Conservation (phyloP, 108 stramenopile genomes). For the Schizochytrium sp. region DNA sequence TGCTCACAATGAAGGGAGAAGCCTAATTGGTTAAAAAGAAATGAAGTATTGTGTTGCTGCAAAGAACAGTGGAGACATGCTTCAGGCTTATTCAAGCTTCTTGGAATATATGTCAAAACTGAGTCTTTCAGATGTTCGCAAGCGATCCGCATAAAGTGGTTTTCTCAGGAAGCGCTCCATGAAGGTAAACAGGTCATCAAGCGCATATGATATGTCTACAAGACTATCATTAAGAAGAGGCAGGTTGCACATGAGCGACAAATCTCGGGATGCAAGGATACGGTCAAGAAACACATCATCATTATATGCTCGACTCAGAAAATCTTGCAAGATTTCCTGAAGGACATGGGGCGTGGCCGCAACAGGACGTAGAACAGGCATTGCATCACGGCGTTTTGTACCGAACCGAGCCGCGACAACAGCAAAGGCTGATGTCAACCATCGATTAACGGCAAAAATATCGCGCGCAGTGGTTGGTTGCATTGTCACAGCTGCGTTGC, state of each 20-base stretch:
- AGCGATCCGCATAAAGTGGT: background rate
- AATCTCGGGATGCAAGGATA: background rate
- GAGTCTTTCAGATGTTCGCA: background rate
- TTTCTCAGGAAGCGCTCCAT: constrained; percentile 26
- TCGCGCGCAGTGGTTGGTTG: constrained; percentile 25
- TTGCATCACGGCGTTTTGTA: background rate
- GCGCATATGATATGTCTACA: constrained; percentile 2
- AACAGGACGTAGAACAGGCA: constrained; percentile 44
- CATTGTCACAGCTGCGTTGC: background rate
- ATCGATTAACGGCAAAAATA: constrained; percentile 24
- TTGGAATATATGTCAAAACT: constrained; percentile 41
- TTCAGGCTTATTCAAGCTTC: background rate
- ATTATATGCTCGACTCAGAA: background rate
- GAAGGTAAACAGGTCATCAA: constrained; percentile 28
- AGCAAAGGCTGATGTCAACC: constrained; percentile 41
- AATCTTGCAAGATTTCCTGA: constrained; percentile 36
- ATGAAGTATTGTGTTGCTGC: no score
- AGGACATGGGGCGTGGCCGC: constrained; percentile 40
- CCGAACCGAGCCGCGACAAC: background rate
- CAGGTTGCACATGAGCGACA: background rate
- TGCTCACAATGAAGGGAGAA: no score
- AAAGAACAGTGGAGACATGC: background rate
- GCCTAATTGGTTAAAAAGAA: no score
- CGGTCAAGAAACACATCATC: constrained; percentile 13
- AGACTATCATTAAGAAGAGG: constrained; percentile 4